Percentiles rank a stretch among this genome's conserved stretches.
Conservation (phyloP, 768 basidiomycete species). For the Lactarius tabidus region DNA sequence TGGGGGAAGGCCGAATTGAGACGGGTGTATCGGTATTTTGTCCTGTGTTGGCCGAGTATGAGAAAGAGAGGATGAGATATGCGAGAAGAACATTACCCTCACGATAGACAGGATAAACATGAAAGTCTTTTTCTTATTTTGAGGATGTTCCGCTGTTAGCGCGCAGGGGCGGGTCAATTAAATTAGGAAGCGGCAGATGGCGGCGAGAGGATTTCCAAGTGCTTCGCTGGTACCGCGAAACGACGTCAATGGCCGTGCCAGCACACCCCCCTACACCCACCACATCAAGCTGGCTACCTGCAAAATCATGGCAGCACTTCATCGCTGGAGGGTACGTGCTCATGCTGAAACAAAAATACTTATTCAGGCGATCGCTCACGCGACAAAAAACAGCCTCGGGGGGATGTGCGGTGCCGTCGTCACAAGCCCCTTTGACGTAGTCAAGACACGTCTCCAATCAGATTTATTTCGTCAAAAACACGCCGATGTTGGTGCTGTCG, state of each 20-base stretch:
- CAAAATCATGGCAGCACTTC: slow-evolving; percentile 82
- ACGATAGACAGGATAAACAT: slow-evolving; percentile 39
- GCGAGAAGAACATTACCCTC: slow-evolving; percentile 28
- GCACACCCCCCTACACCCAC: slow-evolving; percentile 29
- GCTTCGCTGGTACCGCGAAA: neutral
- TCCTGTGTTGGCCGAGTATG: slow-evolving; percentile 51
- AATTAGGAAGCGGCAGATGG: neutral
- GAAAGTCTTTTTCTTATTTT: neutral
- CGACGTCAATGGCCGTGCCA: slow-evolving; percentile 26
- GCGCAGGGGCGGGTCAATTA: neutral
- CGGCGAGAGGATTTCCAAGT: neutral
- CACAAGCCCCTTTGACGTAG: slow-evolving; percentile 96
- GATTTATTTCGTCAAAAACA: slow-evolving; percentile 64
- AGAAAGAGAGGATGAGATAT: neutral
- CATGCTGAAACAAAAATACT: neutral
- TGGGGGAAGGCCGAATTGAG: slow-evolving; percentile 74
- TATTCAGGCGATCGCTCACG: neutral
- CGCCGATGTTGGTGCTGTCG: slow-evolving; percentile 29
- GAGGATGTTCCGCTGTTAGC: neutral
- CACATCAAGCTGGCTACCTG: slow-evolving; percentile 41
- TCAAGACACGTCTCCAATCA: slow-evolving; percentile 95
- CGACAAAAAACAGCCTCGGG: slow-evolving; percentile 57
- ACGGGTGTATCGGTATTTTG: slow-evolving; percentile 83
- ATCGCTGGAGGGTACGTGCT: slow-evolving; percentile 77
- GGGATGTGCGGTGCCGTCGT: slow-evolving; percentile 98